A percentile compares a stretch with the other conserved stretches of the same genome.
phyloP scores from a whole-genome alignment of 768 basidiomycete species.

The Termitomyces sp. region DNA sequence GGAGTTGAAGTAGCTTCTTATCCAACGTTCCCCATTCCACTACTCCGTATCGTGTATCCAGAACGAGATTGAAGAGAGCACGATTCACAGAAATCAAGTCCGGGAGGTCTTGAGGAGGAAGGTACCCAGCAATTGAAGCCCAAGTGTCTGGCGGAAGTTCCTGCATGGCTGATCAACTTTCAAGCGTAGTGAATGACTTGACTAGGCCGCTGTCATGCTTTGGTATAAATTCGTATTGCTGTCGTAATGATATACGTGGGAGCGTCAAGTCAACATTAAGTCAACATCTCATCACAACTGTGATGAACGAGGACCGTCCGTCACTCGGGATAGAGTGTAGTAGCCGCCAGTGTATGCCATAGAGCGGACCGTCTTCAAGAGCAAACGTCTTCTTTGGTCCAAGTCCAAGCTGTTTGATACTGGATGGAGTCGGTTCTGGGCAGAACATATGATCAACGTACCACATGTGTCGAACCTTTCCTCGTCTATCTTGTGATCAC shows the following conservation, averaged over 20 bases:
- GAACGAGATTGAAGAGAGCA: constrained; percentile 23
- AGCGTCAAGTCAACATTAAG: not conserved
- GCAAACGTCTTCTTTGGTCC: not conserved
- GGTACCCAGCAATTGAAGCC: constrained; percentile 20
- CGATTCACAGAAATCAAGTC: constrained; percentile 26
- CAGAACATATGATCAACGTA: not conserved
- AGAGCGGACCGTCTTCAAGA: not conserved
- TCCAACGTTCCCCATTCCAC: constrained; percentile 28
- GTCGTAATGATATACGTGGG: not conserved
- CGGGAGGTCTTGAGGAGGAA: constrained; percentile 10
- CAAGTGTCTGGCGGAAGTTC: constrained; percentile 29
- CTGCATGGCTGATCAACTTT: constrained; percentile 1
- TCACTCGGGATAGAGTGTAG: not conserved
- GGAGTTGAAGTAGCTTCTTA: constrained; percentile 16
- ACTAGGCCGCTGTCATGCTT: not conserved
- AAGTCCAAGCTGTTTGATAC: not conserved
- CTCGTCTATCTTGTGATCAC: not conserved
- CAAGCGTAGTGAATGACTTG: not conserved
- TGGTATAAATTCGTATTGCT: not conserved
- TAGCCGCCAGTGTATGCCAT: not conserved
- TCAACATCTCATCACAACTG: not conserved
- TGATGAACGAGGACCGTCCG: not conserved
- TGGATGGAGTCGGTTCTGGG: not conserved
- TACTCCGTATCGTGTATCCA: constrained; percentile 23
- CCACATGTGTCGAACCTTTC: not conserved